Conservation (phyloP, 306 rosid genomes). For the Medicago lupulina region DNA sequence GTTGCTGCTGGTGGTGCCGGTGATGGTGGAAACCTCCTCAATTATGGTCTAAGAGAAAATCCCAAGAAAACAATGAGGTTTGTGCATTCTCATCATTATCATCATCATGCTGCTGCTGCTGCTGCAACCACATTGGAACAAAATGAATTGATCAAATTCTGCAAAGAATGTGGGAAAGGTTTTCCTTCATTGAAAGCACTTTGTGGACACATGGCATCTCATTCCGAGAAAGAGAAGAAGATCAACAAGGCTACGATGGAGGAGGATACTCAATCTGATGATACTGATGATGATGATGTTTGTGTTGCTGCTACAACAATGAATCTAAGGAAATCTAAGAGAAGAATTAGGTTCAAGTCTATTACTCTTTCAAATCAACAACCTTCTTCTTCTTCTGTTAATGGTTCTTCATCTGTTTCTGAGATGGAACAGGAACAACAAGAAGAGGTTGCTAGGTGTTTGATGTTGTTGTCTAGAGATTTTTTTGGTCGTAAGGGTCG, state of each 20-base stretch:
- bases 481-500: constrained; percentile 47
- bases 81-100: constrained; percentile 48
- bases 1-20: constrained; percentile 8
- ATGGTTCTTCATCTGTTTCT: constrained; percentile 37
- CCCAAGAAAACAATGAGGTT: constrained; percentile 78
- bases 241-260: neutral
- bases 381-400: constrained; percentile 37
- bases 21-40: constrained; percentile 26
- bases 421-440: constrained; percentile 67
- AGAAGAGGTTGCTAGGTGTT: constrained; percentile 73
- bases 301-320: constrained; percentile 39
- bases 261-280: neutral
- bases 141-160: constrained; percentile 41
- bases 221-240: constrained; percentile 69
- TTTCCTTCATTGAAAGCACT: constrained; percentile 81
- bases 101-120: neutral
- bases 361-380: constrained; percentile 46
- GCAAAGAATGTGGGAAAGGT: constrained; percentile 89
- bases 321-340: constrained; percentile 50
- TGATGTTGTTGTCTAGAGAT: constrained; percentile 79
- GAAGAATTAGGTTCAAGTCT: constrained; percentile 59
- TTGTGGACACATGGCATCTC: constrained; percentile 90
- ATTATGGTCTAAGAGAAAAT: constrained; percentile 78
- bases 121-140: constrained; percentile 21
- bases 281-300: constrained; percentile 29